phyloP scores from a whole-genome alignment of 352 stramenopile species.

The Phytophthora colocasiae region DNA sequence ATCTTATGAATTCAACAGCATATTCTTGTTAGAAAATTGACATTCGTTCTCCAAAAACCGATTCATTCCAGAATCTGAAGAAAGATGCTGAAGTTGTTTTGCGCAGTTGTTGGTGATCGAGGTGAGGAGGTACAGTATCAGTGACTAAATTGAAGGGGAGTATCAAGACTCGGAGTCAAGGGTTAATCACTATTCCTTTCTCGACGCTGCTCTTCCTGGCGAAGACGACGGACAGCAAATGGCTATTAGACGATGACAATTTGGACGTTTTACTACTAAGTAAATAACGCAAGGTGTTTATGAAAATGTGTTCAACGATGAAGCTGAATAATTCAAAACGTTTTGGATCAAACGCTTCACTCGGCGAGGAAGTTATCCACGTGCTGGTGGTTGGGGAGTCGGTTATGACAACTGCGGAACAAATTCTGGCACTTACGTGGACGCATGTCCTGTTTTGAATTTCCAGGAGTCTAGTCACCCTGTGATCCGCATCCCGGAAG shows the following conservation, averaged over 20 bases:
- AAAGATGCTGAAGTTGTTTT: not conserved
- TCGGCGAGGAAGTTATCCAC: constrained; percentile 19
- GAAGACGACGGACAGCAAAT: constrained; percentile 4
- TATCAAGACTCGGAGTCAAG: constrained; percentile 10
- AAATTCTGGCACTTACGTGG: not conserved
- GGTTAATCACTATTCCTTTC: not conserved
- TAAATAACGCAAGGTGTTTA: constrained; percentile 11
- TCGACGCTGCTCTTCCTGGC: constrained; percentile 17
- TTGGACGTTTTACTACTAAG: constrained; percentile 15
- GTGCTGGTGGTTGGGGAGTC: constrained; percentile 6
- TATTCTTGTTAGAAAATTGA: not conserved
- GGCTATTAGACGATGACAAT: constrained; percentile 14
- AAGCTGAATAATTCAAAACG: constrained; percentile 18
- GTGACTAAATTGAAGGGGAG: constrained; percentile 3
- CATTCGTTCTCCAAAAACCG: too few species aligned
- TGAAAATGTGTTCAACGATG: constrained; percentile 20
- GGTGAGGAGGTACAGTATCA: not conserved
- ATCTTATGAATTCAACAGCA: not conserved
- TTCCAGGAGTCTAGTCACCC: not conserved
- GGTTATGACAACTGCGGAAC: not conserved
- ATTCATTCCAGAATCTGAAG: too few species aligned
- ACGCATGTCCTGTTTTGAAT: not conserved
- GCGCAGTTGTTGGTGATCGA: not conserved
- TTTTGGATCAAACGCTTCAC: constrained; percentile 19
- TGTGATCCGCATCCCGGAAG: not conserved